phyloP scores from a whole-genome alignment of 2,329 filamentous ascomycete genomes.

The Fusarium falciforme region DNA sequence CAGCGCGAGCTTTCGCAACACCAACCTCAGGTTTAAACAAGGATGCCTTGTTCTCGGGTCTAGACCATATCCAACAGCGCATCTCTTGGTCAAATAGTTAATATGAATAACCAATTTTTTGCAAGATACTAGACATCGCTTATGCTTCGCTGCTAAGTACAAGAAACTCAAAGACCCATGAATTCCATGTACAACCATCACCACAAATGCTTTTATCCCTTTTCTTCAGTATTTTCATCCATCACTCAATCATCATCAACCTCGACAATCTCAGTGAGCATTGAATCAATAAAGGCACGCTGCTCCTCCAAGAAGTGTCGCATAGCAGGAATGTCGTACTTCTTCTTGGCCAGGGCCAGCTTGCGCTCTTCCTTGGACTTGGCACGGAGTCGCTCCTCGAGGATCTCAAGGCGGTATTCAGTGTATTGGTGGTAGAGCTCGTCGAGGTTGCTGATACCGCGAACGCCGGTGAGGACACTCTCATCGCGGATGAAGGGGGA shows the following conservation, averaged over 20 bases:
- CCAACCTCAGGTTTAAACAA: not conserved
- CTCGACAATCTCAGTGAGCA: slow-evolving; percentile 4
- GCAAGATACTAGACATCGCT: not conserved
- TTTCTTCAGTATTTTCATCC: not conserved
- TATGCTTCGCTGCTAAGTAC: not conserved
- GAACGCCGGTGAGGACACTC: slow-evolving; percentile 9
- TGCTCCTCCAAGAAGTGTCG: not conserved
- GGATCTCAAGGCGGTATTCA: slow-evolving; percentile 8
- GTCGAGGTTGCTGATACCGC: slow-evolving; percentile 1
- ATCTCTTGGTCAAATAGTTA: not conserved
- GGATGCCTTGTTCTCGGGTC: not conserved
- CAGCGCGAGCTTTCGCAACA: not conserved
- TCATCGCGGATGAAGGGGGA: slow-evolving; percentile 54
- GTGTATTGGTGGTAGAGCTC: slow-evolving; percentile 12
- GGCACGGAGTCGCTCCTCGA: slow-evolving; percentile 5
- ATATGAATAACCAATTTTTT: not conserved
- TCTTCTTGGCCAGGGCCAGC: slow-evolving; percentile 6
- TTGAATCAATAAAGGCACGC: slow-evolving; percentile 1
- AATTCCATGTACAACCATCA: not conserved
- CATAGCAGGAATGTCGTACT: slow-evolving; percentile 6
- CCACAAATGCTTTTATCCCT: not conserved
- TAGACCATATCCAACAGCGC: not conserved
- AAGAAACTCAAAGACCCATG: not conserved
- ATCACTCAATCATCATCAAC: slow-evolving; percentile 4
- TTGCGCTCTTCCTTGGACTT: not conserved